These are phyloP conservation scores for Camelina neglecta DNA, from an alignment of 345 rosid species.

Conservation along the genomic window DNA sequence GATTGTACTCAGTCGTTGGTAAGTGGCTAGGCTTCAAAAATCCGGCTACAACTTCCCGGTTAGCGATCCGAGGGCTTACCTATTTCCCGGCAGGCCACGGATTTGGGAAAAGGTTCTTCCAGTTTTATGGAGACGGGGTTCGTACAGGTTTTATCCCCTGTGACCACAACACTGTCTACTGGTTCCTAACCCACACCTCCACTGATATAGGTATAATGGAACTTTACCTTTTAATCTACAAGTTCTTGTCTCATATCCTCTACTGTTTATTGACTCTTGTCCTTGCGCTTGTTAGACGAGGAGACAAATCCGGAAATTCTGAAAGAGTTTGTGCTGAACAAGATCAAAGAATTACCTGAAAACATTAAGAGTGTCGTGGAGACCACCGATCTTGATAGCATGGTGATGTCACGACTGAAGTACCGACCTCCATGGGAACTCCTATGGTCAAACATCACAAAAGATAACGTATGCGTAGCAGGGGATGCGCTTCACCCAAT, in stretches of 20 bases:
- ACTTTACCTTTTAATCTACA: not conserved
- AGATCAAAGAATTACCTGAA: slow-evolving; percentile 46
- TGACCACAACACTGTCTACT: slow-evolving; percentile 50
- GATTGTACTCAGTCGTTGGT: slow-evolving; percentile 67
- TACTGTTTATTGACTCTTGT: slow-evolving; percentile 16
- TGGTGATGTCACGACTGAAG: slow-evolving; percentile 43
- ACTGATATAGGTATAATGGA: slow-evolving; percentile 31
- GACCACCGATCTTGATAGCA: slow-evolving; percentile 47
- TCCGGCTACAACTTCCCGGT: slow-evolving; percentile 47
- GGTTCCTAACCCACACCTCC: slow-evolving; percentile 55
- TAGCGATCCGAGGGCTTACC: slow-evolving; percentile 54
- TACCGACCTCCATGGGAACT: slow-evolving; percentile 67
- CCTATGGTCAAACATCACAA: slow-evolving; percentile 60
- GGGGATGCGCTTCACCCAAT: slow-evolving; percentile 82
- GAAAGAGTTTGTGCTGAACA: slow-evolving; percentile 55
- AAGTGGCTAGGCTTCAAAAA: slow-evolving; percentile 69
- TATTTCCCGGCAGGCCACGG: slow-evolving; percentile 50
- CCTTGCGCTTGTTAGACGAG: slow-evolving; percentile 37
- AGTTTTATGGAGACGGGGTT: slow-evolving; percentile 54
- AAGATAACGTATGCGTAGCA: slow-evolving; percentile 63
- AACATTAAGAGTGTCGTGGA: slow-evolving; percentile 48
- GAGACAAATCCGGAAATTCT: slow-evolving; percentile 41
- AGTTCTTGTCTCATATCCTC: not conserved
- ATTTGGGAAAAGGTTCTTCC: slow-evolving; percentile 45
- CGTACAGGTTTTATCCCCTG: slow-evolving; percentile 61